Conservation (phyloP, 106 monocot species). For the Dioscorea zingiberensis region DNA sequence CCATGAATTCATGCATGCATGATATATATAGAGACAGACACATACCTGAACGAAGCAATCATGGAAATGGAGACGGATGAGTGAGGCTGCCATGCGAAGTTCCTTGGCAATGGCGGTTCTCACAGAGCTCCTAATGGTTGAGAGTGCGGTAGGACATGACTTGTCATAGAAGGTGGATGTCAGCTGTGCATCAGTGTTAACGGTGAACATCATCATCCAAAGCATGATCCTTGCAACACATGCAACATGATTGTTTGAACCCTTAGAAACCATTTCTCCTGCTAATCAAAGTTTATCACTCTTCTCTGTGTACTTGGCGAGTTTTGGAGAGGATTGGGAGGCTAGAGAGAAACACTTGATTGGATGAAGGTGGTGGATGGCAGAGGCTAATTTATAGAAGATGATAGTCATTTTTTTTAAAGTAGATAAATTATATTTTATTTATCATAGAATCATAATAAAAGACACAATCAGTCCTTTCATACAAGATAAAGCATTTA, state of each 20-base stretch:
- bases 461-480: too few species aligned
- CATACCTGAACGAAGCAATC: constrained; percentile 13
- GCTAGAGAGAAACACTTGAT: not conserved
- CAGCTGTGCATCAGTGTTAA: not conserved
- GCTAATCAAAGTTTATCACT: too few species aligned
- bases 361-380: too few species aligned
- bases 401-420: too few species aligned
- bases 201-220: not conserved
- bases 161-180: not conserved
- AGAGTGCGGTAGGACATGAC: constrained; percentile 4
- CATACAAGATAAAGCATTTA: too few species aligned
- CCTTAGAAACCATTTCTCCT: too few species aligned
- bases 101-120: not conserved
- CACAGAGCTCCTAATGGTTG: constrained; percentile 1
- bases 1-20: not conserved
- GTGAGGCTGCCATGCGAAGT: constrained; percentile 9
- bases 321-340: not conserved
- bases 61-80: constrained; percentile 15
- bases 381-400: too few species aligned
- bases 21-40: not conserved
- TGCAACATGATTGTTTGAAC: not conserved
- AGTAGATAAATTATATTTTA: too few species aligned
- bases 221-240: not conserved
- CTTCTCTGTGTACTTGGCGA: not conserved
- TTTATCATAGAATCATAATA: too few species aligned